Base-by-base conservation (phyloP, 352 stramenopile genomes). In the Albugo candida region DNA sequence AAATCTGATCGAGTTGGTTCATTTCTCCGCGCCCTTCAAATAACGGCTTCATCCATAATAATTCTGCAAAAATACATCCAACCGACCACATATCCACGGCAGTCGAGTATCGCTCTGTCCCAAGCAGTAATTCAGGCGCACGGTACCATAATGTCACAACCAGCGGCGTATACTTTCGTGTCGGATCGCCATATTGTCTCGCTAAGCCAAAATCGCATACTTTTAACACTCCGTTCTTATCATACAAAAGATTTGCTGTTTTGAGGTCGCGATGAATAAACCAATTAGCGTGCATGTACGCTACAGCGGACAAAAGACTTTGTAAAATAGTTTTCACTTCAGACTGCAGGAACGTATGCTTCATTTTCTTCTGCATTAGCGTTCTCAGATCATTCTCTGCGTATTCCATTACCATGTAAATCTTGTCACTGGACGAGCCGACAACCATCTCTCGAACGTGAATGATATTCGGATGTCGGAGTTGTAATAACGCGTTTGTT, bases 251-350 rank as follows among this genome's bases (percentile, higher is more conserved):
- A 54, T 98, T 98, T 50, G 67, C 92, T n/a, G 92, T 97, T 70
- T 99, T 99, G 51, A 99, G 73, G 56, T 99, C 94, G 13, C 94
- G 82, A 60, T 98, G 94, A 27, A 98, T 79, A 55, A 77, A 85
- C 69, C 85, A 96, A 18, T 76, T 68, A 24, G 73, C 58, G 60
- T 99, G 95, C 65, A 98, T 96, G 60, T 85, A 81, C 11, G 62
- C 68, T 36, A 92, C 47, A 5, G 78, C 93, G 27, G 65, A 71
- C 1, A 98, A 59, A 31, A 98, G 71, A 53, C 94, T 92, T 53
- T 83, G 58, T 56, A 98, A 64, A 20, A 97, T 74, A 48, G 71
- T 84, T 63, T 99, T 98, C 39, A 97, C 74, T 63, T 98, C 79
- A 36, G 70, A 79, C 43, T 87, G 74, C 13, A 91, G 56, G 54